Percentiles rank a stretch among this genome's conserved stretches.
phyloP scores from a whole-genome alignment of 2,329 filamentous ascomycete genomes.

The Nemania sp. region DNA sequence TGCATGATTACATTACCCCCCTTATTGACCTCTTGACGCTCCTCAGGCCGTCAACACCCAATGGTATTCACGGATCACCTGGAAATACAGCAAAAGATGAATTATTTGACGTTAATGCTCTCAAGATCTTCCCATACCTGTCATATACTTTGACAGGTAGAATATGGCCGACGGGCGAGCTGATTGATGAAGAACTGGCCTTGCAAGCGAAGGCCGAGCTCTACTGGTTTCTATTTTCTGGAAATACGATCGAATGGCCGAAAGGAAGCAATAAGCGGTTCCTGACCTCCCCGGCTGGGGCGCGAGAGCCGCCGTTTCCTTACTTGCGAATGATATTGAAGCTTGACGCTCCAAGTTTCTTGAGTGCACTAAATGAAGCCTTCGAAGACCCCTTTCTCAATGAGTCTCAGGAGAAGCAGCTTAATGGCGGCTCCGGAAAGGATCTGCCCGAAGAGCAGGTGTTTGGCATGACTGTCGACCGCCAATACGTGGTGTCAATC shows the following conservation, averaged over 20 bases:
- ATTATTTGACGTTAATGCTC: constrained; percentile 68
- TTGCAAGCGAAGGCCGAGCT: constrained; percentile 80
- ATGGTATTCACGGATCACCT: constrained; percentile 55
- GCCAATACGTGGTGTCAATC: constrained; percentile 91
- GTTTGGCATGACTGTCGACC: constrained; percentile 73
- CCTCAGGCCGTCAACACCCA: constrained; percentile 61
- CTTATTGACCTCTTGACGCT: constrained; percentile 80
- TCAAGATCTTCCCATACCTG: constrained; percentile 93
- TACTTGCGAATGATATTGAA: constrained; percentile 82
- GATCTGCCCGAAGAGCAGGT: constrained; percentile 67
- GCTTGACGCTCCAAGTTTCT: constrained; percentile 87
- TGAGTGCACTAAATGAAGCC: constrained; percentile 94
- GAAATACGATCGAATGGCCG: constrained; percentile 76
- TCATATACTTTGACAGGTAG: constrained; percentile 89
- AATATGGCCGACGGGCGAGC: constrained; percentile 83
- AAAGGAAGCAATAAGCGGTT: constrained; percentile 64
- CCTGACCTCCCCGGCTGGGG: constrained; percentile 58
- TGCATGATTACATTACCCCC: constrained; percentile 88
- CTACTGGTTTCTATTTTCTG: constrained; percentile 93
- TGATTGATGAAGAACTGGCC: constrained; percentile 72
- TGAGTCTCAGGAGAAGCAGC: constrained; percentile 66
- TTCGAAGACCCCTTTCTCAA: constrained; percentile 96
- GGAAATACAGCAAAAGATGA: constrained; percentile 62
- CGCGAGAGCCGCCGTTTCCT: constrained; percentile 75
- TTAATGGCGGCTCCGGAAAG: constrained; percentile 54